Evolutionary conservation across 2,329 filamentous ascomycete species (phyloP).

Genomic region (Myriosclerotinia curreyana): DNA sequence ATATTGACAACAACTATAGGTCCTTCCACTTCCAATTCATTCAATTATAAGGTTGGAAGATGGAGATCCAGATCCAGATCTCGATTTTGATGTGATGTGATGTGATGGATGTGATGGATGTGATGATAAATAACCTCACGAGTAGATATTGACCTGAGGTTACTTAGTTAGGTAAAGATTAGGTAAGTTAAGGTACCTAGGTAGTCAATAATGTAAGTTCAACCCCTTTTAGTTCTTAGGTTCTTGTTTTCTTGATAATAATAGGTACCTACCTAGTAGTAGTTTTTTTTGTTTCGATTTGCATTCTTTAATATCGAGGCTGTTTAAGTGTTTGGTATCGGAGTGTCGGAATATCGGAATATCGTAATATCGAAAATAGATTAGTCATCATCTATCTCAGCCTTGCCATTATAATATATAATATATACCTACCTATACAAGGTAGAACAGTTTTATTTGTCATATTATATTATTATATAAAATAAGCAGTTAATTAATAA

Average conservation of each 20-base stretch:
- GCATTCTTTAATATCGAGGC: constrained; percentile 6
- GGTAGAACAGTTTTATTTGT: background rate
- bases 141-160: too few species aligned
- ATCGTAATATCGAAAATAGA: background rate
- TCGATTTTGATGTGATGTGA: too few species aligned
- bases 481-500: background rate
- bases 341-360: background rate
- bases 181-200: too few species aligned
- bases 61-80: too few species aligned
- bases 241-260: too few species aligned
- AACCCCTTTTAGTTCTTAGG: background rate
- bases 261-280: too few species aligned
- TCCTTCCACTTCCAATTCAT: background rate
- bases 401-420: too few species aligned
- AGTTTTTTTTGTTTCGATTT: constrained; percentile 5
- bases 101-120: too few species aligned
- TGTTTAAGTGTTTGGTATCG: background rate
- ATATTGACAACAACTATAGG: background rate
- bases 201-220: too few species aligned
- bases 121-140: too few species aligned
- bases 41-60: background rate
- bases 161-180: too few species aligned
- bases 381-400: constrained; percentile 5
- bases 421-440: too few species aligned
- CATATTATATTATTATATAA: background rate